Conservation (phyloP, 495 filamentous ascomycete genomes). For the Lasiosphaeris hirsuta region DNA sequence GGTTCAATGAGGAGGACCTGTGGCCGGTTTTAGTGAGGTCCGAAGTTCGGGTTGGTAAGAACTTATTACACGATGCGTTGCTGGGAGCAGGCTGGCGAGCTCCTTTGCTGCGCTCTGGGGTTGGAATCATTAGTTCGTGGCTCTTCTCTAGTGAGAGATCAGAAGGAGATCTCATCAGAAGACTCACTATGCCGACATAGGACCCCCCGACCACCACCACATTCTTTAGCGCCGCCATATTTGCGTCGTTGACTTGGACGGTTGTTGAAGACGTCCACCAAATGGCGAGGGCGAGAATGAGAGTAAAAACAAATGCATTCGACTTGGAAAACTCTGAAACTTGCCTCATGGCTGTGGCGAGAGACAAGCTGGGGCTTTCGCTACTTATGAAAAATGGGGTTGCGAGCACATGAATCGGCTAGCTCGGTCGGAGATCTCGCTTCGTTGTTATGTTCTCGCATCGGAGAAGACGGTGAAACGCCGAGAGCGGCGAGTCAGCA, state of each 20-base stretch:
- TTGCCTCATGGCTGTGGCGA: too few relatives aligned
- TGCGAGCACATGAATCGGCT: too few relatives aligned
- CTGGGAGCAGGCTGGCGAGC: slow-evolving; percentile 23
- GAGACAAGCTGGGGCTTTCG: too few relatives aligned
- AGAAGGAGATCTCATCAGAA: too few relatives aligned
- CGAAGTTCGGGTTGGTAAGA: background rate
- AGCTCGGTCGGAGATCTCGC: too few relatives aligned
- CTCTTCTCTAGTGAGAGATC: too few relatives aligned
- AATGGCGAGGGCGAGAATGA: background rate
- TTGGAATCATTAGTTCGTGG: background rate
- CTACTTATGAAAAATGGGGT: too few relatives aligned
- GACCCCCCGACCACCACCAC: slow-evolving; percentile 29
- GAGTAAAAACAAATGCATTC: background rate
- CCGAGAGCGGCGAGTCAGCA: background rate
- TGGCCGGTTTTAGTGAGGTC: background rate
- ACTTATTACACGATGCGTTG: slow-evolving; percentile 27
- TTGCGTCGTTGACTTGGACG: background rate
- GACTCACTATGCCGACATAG: slow-evolving; percentile 27
- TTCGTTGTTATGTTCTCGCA: too few relatives aligned
- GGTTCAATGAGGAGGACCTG: slow-evolving; percentile 49
- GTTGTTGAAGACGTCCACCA: background rate
- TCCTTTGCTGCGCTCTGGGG: slow-evolving; percentile 25
- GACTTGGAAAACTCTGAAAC: too few relatives aligned
- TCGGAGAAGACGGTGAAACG: background rate
- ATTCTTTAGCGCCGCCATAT: slow-evolving; percentile 19